These are phyloP conservation scores for Penicillium verhagenii DNA, from an alignment of 495 filamentous ascomycete genomes.

Conservation along the genomic window DNA sequence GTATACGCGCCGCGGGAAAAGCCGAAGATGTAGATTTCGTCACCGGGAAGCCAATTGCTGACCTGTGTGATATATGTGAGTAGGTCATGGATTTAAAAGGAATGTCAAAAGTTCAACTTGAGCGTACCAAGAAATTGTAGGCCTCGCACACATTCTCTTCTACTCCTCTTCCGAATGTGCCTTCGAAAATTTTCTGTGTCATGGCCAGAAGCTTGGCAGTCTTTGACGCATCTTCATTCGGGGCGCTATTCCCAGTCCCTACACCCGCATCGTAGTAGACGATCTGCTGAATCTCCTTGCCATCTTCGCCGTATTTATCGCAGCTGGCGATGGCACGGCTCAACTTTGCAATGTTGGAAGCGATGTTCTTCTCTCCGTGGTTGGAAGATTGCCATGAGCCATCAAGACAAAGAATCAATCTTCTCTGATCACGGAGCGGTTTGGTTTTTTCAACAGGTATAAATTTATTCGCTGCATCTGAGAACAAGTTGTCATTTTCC, in stretches of 20 bases:
- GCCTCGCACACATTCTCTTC: constrained; percentile 3
- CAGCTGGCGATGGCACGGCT: constrained; percentile 11
- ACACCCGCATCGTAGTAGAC: constrained; percentile 26
- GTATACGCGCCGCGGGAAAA: constrained; percentile 61
- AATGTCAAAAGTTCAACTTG: constrained; percentile 41
- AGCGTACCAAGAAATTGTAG: constrained; percentile 1
- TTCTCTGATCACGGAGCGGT: background rate
- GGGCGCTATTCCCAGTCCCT: constrained; percentile 7
- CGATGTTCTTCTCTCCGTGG: constrained; percentile 13
- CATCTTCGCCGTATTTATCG: constrained; percentile 3
- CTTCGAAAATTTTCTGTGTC: background rate
- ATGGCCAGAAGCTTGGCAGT: background rate
- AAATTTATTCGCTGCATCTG: background rate
- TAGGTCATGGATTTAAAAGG: background rate
- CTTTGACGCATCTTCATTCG: background rate
- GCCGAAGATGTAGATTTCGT: constrained; percentile 58
- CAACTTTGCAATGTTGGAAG: constrained; percentile 21
- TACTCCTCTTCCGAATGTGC: background rate
- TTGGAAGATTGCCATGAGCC: constrained; percentile 23
- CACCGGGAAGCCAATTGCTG: constrained; percentile 26
- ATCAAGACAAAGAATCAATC: constrained; percentile 21
- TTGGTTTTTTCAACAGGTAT: background rate
- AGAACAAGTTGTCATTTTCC: background rate
- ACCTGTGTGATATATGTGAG: background rate
- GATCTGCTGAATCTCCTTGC: constrained; percentile 17